These are phyloP conservation scores for Pelargonium fulgidum DNA, from an alignment of 441 rosid genomes.

Conservation along the genomic window DNA sequence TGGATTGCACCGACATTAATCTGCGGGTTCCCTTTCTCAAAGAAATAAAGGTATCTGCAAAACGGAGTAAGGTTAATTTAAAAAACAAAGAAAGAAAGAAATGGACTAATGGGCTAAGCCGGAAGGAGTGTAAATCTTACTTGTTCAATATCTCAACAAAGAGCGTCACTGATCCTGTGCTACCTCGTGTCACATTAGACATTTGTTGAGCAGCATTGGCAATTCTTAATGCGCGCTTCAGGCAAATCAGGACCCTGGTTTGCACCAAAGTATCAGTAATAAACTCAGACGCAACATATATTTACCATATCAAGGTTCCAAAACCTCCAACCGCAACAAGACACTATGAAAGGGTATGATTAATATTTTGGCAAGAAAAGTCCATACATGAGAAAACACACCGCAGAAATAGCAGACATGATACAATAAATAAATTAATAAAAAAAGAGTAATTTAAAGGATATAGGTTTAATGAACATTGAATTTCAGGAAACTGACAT, in stretches of 20 bases:
- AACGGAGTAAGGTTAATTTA: background rate
- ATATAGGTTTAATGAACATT: too few relatives aligned
- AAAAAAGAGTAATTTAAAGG: too few relatives aligned
- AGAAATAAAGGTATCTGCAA: slow-evolving; percentile 81
- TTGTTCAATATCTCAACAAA: slow-evolving; percentile 94
- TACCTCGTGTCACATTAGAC: slow-evolving; percentile 64
- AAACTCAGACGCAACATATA: background rate
- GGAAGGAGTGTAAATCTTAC: slow-evolving; percentile 32
- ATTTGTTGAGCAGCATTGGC: slow-evolving; percentile 95
- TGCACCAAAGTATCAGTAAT: background rate
- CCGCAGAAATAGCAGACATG: too few relatives aligned
- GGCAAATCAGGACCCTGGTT: slow-evolving; percentile 77
- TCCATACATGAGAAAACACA: background rate
- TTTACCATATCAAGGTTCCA: background rate
- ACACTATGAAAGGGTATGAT: background rate
- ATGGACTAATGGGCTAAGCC: background rate
- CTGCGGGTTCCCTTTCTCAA: slow-evolving; percentile 79
- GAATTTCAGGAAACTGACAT: background rate
- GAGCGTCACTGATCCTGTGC: slow-evolving; percentile 65
- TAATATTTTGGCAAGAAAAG: background rate
- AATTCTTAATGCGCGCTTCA: slow-evolving; percentile 87
- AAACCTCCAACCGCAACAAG: background rate
- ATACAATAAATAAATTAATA: too few relatives aligned
- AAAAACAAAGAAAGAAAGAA: background rate
- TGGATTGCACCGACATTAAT: slow-evolving; percentile 65